phyloP scores from a whole-genome alignment of 164 flowering plant species.

The Cinnamomum micranthum region DNA sequence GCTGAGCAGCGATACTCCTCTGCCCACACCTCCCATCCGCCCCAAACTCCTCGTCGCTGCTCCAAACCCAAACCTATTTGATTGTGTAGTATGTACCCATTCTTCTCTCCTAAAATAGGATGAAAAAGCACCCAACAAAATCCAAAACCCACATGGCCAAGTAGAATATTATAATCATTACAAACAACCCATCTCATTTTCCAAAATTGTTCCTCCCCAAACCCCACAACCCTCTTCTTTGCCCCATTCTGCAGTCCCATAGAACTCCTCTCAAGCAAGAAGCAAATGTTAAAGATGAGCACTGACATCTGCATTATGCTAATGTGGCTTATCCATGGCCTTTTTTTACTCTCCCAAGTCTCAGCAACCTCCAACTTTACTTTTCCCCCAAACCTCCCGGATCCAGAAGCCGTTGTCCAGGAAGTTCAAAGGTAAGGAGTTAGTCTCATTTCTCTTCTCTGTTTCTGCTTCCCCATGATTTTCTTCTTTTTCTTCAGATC shows the following conservation, averaged over 20 bases:
- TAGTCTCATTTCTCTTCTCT: neutral
- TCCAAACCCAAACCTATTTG: no score
- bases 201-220: no score
- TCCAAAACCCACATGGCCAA: no score
- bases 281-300: slow-evolving; percentile 14
- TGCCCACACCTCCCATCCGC: no score
- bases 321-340: slow-evolving; percentile 1
- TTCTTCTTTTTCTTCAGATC: neutral
- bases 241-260: neutral
- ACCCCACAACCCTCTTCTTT: no score
- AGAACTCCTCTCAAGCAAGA: neutral
- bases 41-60: no score
- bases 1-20: neutral
- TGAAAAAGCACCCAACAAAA: neutral
- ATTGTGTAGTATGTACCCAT: no score
- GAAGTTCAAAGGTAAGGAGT: slow-evolving; percentile 44
- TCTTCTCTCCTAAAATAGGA: neutral
- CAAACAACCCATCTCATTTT: no score
- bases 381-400: slow-evolving; percentile 59
- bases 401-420: slow-evolving; percentile 60
- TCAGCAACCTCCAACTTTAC: slow-evolving; percentile 33
- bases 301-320: slow-evolving; percentile 24
- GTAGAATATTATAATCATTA: no score
- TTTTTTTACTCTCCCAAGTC: neutral
- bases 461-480: neutral